Evolutionary conservation across 164 flowering plant genomes (phyloP), one percentile per base, ranked within the genome.

Genomic region (Vitis rupestris): DNA sequence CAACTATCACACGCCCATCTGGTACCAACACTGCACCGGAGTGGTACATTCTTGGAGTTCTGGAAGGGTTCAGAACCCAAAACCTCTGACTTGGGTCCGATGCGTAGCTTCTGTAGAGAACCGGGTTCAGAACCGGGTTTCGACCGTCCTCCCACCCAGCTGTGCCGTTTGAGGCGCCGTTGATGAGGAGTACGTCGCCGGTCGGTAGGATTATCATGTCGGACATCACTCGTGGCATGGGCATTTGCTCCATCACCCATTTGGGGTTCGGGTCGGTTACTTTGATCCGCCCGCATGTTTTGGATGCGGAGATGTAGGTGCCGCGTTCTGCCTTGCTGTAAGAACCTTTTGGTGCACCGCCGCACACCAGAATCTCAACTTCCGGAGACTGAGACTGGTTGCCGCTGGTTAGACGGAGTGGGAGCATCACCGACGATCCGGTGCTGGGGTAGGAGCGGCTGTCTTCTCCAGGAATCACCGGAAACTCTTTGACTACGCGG

Each of bases 351-450:
- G 80, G 83, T 3, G 95, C 87, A 0, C 97, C 99, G 15, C 99
- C 97, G 72, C 97, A 94, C 4, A 94, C 68, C 90, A 91, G 64
- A 12, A 94, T 81, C 76, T 94, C 97, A 47, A 77, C 83, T n/a
- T 23, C 83, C 44, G 81, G 75, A 51, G 27, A 14, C 53, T 37
- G 50, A 17, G 31, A 15, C 4, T 14, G 59, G 3, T 50, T 54
- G 13, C 1, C 23, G 31, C 47, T 74, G 17, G 71, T 17, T 2
- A 82, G 23, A 10, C 13, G 44, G 11, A 88, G 44, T 0, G 97
- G 97, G 16, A 94, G 90, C 74, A 94, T 51, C 0, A 82, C 94
- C 0, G 99, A 89, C 1, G 99, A 94, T 2, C 99, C 97, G 2
- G 95, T 80, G 59, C 90, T 81, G 1, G 97, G 99, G 71, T 91